Conservation (phyloP, 768 basidiomycete genomes). For the Pisolithus marmoratus region DNA sequence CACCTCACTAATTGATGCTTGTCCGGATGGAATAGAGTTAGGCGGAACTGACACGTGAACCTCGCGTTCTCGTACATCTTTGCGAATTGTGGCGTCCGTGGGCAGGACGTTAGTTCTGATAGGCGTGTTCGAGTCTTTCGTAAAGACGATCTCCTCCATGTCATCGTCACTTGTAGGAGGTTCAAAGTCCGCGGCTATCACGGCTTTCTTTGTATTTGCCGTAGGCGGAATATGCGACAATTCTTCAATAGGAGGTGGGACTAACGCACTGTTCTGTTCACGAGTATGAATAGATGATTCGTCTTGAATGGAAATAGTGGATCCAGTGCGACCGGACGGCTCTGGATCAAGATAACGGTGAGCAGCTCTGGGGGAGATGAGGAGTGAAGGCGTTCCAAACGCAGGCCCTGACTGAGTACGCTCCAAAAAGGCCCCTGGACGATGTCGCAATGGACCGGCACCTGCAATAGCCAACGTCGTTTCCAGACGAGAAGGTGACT, state of each 20-base stretch:
- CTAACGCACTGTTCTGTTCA: not conserved
- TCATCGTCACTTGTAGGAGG: constrained; percentile 28
- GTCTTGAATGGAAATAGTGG: not conserved
- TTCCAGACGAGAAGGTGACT: constrained; percentile 53
- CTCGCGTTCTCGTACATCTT: not conserved
- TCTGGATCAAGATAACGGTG: not conserved
- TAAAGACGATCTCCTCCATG: constrained; percentile 32
- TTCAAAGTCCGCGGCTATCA: constrained; percentile 1
- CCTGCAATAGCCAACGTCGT: constrained; percentile 65
- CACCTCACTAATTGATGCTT: not conserved
- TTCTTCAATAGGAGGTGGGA: not conserved
- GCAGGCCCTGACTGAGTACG: constrained; percentile 15
- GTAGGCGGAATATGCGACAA: not conserved
- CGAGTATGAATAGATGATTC: not conserved
- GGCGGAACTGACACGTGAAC: not conserved
- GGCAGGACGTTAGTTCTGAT: constrained; percentile 4
- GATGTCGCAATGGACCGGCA: constrained; percentile 35
- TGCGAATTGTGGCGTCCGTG: constrained; percentile 12
- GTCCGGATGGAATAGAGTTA: constrained; percentile 7
- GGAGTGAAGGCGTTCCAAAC: constrained; percentile 36
- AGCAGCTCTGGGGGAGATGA: constrained; percentile 13
- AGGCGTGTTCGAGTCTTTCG: constrained; percentile 1
- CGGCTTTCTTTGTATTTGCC: not conserved
- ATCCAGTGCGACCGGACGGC: not conserved
- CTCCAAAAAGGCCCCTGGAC: constrained; percentile 8